Base-by-base conservation (phyloP, 345 rosid genomes). In the Citrus australasica region DNA sequence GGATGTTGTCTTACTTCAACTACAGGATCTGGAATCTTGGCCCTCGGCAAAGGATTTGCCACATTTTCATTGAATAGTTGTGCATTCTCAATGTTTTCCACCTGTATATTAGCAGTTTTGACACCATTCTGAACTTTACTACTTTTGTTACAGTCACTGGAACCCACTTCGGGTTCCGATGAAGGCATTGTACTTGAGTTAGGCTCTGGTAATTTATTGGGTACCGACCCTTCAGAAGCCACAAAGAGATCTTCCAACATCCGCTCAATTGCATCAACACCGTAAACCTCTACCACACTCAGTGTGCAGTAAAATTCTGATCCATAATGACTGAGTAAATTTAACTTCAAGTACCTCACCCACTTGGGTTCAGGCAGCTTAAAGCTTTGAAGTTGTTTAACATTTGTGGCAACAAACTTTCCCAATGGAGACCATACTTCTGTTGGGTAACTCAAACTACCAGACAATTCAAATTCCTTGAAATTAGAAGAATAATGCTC, bases 221-320 rank as follows among this genome's bases (percentile, higher is more conserved):
- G 78, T 73, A 32, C 79, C 61, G 84, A 74, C 61, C 86, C 87
- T 79, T 85, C 88, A 3, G 94, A 60, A 24, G 84, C 81, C 65
- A 91, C 89, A 74, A 92, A 85, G 65, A 95, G 91, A 89, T 95
- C 99, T 84, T 95, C 98, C 51, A 95, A 92, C 99, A 95, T 95
- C 67, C 90, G 84, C 82, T 93, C 95, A 53, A 95, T 91, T 37
- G 97, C 99, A 83, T 95, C 97, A 13, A 93, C 92, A 35, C 98
- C 99, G 65, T 87, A 88, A 8, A 95, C 98, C 87, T 93, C 98
- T 14, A 93, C 81, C 63, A 86, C 89, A 70, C 97, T 93, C 77
- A 95, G 71, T 1, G 97, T 95, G 88, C 99, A 95, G 84, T 95
- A 95, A 89, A 91, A 91, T 86, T 91, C 96, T 17, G 96, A 91